Evolutionary conservation across 2,329 filamentous ascomycete genomes (phyloP).

Genomic region (Pestalotiopsis sp.): DNA sequence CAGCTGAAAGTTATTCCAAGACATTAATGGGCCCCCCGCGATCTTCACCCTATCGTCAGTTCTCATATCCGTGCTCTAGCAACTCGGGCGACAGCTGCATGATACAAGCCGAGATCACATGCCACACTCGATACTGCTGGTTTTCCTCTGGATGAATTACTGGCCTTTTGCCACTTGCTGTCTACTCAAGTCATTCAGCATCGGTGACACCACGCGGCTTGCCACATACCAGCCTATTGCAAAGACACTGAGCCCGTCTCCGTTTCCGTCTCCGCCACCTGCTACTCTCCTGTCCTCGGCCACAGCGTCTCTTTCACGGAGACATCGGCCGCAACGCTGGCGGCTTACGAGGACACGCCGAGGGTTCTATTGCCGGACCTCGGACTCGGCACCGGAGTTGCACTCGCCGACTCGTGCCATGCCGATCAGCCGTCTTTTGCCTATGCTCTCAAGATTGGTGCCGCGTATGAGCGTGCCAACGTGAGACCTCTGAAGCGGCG

Average conservation of each 20-base stretch:
- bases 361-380: slow-evolving; percentile 34
- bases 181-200: slow-evolving; percentile 10
- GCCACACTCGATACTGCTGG: neutral
- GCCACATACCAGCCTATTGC: slow-evolving; percentile 12
- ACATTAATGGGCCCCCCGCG: slow-evolving; percentile 18
- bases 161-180: slow-evolving; percentile 5
- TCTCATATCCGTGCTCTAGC: slow-evolving; percentile 21
- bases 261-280: neutral
- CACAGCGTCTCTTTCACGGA: slow-evolving; percentile 18
- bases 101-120: neutral
- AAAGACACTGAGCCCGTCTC: slow-evolving; percentile 5
- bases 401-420: slow-evolving; percentile 29
- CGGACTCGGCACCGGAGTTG: slow-evolving; percentile 30
- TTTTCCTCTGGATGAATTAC: neutral
- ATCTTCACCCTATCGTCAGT: slow-evolving; percentile 14
- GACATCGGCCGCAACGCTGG: slow-evolving; percentile 33
- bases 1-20: slow-evolving; percentile 12
- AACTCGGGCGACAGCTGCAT: slow-evolving; percentile 11
- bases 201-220: slow-evolving; percentile 8
- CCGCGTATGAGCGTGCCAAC: slow-evolving; percentile 24
- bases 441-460: slow-evolving; percentile 28
- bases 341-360: slow-evolving; percentile 33
- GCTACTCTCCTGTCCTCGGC: slow-evolving; percentile 5
- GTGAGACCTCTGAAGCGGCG: slow-evolving; percentile 27
- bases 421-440: slow-evolving; percentile 30